These are phyloP conservation scores for Amanita subjunquillea DNA, from an alignment of 768 basidiomycete species.

Conservation along the genomic window DNA sequence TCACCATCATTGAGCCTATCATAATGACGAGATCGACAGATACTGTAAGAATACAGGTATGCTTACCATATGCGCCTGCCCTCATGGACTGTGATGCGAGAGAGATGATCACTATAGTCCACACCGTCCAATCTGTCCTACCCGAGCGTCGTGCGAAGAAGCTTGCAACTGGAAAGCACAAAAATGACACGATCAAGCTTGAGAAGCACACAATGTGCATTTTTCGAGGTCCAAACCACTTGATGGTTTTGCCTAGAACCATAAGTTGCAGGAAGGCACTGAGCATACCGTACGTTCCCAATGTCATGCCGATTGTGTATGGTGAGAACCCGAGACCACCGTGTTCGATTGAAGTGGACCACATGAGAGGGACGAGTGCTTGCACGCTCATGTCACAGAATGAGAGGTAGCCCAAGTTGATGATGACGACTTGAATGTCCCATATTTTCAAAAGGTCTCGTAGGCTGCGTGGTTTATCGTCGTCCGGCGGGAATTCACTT, in stretches of 20 bases:
- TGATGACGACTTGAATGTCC: background rate
- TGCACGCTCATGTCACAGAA: background rate
- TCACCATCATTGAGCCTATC: slow-evolving; percentile 1
- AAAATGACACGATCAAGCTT: slow-evolving; percentile 10
- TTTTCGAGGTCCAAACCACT: slow-evolving; percentile 33
- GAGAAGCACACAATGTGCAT: slow-evolving; percentile 24
- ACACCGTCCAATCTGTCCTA: background rate
- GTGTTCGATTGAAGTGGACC: slow-evolving; percentile 37
- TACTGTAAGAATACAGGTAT: background rate
- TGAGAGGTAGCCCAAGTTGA: background rate
- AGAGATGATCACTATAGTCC: background rate
- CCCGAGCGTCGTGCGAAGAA: background rate
- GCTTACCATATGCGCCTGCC: background rate
- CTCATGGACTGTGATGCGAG: background rate
- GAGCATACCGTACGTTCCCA: slow-evolving; percentile 38
- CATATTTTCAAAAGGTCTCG: background rate
- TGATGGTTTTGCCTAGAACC: slow-evolving; percentile 33
- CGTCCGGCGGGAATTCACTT: too few relatives aligned
- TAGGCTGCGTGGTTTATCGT: background rate
- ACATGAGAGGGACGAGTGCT: slow-evolving; percentile 17
- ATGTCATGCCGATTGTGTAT: slow-evolving; percentile 40
- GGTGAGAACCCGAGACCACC: slow-evolving; percentile 50
- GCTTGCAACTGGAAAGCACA: slow-evolving; percentile 8
- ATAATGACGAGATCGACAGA: background rate
- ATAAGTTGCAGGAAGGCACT: slow-evolving; percentile 43